Conservation (phyloP, 1,284 basidiomycete genomes). For the Cystobasidiaceae sp. region DNA sequence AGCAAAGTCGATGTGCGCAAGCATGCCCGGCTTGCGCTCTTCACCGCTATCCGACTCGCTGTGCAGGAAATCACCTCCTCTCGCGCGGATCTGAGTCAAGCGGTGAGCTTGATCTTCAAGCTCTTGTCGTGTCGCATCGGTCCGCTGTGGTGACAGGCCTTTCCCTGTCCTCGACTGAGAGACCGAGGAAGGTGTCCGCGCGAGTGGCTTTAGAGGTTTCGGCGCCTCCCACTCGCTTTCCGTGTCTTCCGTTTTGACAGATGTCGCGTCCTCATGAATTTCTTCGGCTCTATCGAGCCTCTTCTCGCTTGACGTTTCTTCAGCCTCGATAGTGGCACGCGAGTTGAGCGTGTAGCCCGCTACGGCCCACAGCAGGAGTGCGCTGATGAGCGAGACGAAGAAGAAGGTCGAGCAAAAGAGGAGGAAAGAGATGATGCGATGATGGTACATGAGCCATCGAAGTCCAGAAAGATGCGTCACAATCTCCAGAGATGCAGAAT, state of each 20-base stretch:
- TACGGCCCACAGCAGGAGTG: conserved; percentile 24
- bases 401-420: conserved; percentile 30
- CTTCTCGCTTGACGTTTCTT: too few relatives aligned
- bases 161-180: too few relatives aligned
- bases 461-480: conserved; percentile 31
- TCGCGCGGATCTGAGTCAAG: not conserved
- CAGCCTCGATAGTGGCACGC: not conserved
- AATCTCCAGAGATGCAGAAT: conserved; percentile 24
- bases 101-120: conserved; percentile 4
- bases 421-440: conserved; percentile 29
- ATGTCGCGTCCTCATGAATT: not conserved
- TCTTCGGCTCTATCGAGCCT: not conserved
- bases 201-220: too few relatives aligned
- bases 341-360: not conserved
- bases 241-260: not conserved
- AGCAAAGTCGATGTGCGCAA: not conserved
- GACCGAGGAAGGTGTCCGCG: too few relatives aligned
- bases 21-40: not conserved
- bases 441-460: conserved; percentile 33
- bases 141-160: too few relatives aligned
- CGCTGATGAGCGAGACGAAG: conserved; percentile 12
- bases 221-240: not conserved
- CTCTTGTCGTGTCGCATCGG: not conserved
- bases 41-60: not conserved
- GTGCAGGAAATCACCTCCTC: not conserved